A percentile compares a stretch with the other conserved stretches of the same genome.
These are phyloP conservation scores for Euphorbia peplus DNA, from an alignment of 345 rosid species.

Conservation along the genomic window DNA sequence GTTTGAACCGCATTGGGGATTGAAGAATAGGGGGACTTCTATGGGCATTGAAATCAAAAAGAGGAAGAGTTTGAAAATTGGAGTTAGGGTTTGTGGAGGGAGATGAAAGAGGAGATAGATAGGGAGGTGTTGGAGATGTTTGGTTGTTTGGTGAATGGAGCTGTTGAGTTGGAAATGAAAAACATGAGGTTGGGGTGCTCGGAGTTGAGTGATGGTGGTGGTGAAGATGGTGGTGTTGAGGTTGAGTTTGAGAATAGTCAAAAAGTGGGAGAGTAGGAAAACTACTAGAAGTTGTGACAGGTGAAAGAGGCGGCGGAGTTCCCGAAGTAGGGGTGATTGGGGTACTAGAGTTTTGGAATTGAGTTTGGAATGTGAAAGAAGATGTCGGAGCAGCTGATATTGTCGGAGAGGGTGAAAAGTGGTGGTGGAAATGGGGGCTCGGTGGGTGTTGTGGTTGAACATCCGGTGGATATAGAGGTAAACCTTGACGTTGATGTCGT, in stretches of 20 bases:
- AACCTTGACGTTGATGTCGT: conserved; percentile 27
- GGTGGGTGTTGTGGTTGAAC: conserved; percentile 38
- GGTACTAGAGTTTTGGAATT: not conserved
- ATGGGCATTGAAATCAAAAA: conserved; percentile 41
- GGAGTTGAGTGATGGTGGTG: conserved; percentile 22
- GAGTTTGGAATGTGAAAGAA: conserved; percentile 16
- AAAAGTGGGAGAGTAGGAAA: conserved; percentile 5
- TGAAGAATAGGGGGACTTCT: conserved; percentile 50
- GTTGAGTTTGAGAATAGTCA: conserved; percentile 10
- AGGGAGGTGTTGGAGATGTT: not conserved
- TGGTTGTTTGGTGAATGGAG: not conserved
- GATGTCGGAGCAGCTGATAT: conserved; percentile 7
- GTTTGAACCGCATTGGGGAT: conserved; percentile 38
- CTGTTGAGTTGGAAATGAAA: conserved; percentile 37
- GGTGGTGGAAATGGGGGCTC: not conserved
- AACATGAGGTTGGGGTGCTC: conserved; percentile 38
- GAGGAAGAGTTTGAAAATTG: conserved; percentile 42
- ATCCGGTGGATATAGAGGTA: conserved; percentile 36
- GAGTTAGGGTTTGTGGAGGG: conserved; percentile 30
- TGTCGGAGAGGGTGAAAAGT: not conserved
- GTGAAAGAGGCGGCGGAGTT: conserved; percentile 8
- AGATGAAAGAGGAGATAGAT: conserved; percentile 18
- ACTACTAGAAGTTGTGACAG: conserved; percentile 6
- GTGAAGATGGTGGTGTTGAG: conserved; percentile 5
- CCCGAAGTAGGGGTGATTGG: not conserved